Evolutionary conservation across 306 rosid genomes (phyloP).

Genomic region (Neltuma alba): DNA sequence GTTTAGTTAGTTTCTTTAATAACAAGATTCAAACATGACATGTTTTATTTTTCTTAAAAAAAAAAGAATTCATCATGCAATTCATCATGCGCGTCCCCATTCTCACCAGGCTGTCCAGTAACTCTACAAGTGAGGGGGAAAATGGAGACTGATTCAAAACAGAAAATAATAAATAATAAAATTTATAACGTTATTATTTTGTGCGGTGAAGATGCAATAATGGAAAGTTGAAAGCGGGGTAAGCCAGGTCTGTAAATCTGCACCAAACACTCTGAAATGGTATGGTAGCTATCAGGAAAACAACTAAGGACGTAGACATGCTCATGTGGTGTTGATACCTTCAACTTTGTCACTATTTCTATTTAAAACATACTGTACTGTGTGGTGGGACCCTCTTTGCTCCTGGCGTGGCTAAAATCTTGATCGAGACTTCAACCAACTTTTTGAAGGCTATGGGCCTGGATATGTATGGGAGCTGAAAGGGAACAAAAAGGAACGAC

Average conservation of each 20-base stretch:
- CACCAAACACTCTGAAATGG: not conserved
- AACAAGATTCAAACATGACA: not conserved
- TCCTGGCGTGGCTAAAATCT: not conserved
- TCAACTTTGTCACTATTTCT: not conserved
- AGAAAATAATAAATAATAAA: too few relatives aligned
- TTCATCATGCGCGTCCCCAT: too few relatives aligned
- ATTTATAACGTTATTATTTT: too few relatives aligned
- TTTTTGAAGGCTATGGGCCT: not conserved
- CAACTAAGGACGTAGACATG: conserved; percentile 5
- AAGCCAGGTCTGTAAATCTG: not conserved
- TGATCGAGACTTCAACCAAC: not conserved
- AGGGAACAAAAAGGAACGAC: not conserved
- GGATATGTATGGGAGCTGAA: not conserved
- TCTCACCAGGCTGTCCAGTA: too few relatives aligned
- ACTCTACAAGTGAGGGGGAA: too few relatives aligned
- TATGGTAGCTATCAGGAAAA: not conserved
- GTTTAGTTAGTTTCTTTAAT: not conserved
- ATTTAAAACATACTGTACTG: conserved; percentile 23
- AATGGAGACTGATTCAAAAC: too few relatives aligned
- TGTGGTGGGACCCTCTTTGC: not conserved
- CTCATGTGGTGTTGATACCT: conserved; percentile 26
- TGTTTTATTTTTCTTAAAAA: too few relatives aligned
- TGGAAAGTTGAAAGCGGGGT: not conserved
- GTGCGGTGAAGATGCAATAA: not conserved
- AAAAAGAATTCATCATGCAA: too few relatives aligned